A percentile compares a stretch with the other conserved stretches of the same genome.
Evolutionary conservation across 257 asterid species (phyloP).

Genomic region (Solanum corneliomulleri): DNA sequence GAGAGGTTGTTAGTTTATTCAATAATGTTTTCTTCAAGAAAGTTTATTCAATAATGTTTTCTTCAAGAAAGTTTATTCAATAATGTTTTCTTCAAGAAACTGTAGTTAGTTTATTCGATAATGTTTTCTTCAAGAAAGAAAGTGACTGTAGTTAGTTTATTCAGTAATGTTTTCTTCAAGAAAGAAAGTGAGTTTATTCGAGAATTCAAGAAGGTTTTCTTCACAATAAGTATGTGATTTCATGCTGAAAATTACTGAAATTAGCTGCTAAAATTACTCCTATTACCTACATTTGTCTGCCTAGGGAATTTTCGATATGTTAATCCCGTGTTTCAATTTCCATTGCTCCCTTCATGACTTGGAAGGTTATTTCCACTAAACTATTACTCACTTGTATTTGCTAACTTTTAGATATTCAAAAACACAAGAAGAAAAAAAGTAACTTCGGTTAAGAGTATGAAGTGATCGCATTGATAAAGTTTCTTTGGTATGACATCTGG

Average conservation of each 20-base stretch:
- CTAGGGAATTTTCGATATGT: background rate
- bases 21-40: too few species aligned
- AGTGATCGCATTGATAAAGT: background rate
- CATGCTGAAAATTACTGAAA: background rate
- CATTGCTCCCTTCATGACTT: background rate
- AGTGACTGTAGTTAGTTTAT: background rate
- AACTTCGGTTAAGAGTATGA: background rate
- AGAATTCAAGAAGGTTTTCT: background rate
- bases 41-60: too few species aligned
- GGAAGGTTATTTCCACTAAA: background rate
- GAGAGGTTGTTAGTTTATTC: background rate
- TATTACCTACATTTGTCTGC: background rate
- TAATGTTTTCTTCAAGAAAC: background rate
- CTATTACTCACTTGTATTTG: background rate
- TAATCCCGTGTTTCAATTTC: background rate
- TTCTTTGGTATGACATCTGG: background rate
- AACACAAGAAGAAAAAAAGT: background rate
- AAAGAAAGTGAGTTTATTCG: background rate
- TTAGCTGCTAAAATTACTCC: background rate
- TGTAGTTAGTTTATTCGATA: background rate
- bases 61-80: too few species aligned
- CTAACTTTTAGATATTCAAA: background rate
- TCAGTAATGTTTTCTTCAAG: background rate
- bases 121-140: background rate
- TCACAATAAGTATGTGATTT: background rate